phyloP scores from a whole-genome alignment of 345 rosid genomes.

The Passiflora organensis region DNA sequence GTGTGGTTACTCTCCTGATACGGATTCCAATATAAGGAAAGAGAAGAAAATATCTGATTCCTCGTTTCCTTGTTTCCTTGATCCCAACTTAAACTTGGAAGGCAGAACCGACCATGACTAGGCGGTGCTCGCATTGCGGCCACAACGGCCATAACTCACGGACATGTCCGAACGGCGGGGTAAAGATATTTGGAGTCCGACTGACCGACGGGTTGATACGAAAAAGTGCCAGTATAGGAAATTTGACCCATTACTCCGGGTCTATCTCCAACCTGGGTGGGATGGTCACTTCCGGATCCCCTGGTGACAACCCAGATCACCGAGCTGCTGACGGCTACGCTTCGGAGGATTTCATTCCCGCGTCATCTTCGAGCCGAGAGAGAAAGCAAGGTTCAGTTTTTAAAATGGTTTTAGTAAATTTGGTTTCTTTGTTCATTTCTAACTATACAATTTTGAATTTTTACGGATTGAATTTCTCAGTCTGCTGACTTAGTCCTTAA shows the following conservation, averaged over 20 bases:
- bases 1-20: too few relatives aligned
- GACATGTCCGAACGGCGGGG: slow-evolving; percentile 33
- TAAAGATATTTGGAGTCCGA: slow-evolving; percentile 34
- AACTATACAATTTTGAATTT: too few relatives aligned
- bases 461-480: too few relatives aligned
- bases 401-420: not conserved
- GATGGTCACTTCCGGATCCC: slow-evolving; percentile 42
- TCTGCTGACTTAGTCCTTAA: too few relatives aligned
- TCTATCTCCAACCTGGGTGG: slow-evolving; percentile 14
- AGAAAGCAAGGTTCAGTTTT: slow-evolving; percentile 70
- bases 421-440: too few relatives aligned
- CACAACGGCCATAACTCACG: slow-evolving; percentile 35
- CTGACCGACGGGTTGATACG: slow-evolving; percentile 46
- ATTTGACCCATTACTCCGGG: slow-evolving; percentile 25
- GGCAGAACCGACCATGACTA: slow-evolving; percentile 17
- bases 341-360: slow-evolving; percentile 92
- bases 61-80: not conserved
- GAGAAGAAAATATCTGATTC: not conserved
- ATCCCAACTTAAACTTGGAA: slow-evolving; percentile 1
- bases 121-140: slow-evolving; percentile 38
- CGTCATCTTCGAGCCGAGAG: slow-evolving; percentile 87
- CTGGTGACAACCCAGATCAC: slow-evolving; percentile 65
- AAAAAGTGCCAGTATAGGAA: slow-evolving; percentile 35
- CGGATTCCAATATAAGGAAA: not conserved
- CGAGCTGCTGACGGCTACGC: slow-evolving; percentile 70